A percentile compares a stretch with the other conserved stretches of the same genome.
These are phyloP conservation scores for Eucalyptus sp. DNA, from an alignment of 345 rosid species.

Conservation along the genomic window DNA sequence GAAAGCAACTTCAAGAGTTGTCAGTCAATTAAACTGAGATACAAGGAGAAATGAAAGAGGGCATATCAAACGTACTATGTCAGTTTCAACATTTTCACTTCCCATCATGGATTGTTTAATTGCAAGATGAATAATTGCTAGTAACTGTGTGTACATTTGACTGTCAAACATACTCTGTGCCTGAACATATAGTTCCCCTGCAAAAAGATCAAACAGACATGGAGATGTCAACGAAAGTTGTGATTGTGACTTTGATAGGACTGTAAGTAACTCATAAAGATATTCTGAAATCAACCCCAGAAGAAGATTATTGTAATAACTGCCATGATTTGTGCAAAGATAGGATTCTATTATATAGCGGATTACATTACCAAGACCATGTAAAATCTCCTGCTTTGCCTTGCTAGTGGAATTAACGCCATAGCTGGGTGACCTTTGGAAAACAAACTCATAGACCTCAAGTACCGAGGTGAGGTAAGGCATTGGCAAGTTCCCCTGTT, in stretches of 20 bases:
- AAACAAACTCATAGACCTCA: constrained; percentile 70
- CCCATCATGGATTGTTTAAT: constrained; percentile 39
- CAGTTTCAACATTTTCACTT: constrained; percentile 58
- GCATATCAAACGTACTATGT: constrained; percentile 43
- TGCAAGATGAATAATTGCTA: constrained; percentile 60
- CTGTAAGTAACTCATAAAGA: neutral
- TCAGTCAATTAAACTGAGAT: neutral
- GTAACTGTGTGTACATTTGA: constrained; percentile 61
- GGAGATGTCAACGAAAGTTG: neutral
- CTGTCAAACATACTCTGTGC: constrained; percentile 81
- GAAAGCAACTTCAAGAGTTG: neutral
- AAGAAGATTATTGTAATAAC: neutral
- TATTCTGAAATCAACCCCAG: neutral
- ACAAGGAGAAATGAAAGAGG: neutral
- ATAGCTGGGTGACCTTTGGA: constrained; percentile 60
- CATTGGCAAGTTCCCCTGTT: constrained; percentile 65
- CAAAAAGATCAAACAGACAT: constrained; percentile 3
- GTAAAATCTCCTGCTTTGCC: constrained; percentile 90
- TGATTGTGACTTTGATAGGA: neutral
- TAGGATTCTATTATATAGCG: neutral
- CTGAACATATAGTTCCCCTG: constrained; percentile 88
- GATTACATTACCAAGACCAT: constrained; percentile 63
- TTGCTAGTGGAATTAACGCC: constrained; percentile 45
- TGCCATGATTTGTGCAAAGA: neutral
- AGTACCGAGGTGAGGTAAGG: constrained; percentile 72